Base-by-base conservation (phyloP, 2,329 filamentous ascomycete species). In the Trichoderma oligosporum region DNA sequence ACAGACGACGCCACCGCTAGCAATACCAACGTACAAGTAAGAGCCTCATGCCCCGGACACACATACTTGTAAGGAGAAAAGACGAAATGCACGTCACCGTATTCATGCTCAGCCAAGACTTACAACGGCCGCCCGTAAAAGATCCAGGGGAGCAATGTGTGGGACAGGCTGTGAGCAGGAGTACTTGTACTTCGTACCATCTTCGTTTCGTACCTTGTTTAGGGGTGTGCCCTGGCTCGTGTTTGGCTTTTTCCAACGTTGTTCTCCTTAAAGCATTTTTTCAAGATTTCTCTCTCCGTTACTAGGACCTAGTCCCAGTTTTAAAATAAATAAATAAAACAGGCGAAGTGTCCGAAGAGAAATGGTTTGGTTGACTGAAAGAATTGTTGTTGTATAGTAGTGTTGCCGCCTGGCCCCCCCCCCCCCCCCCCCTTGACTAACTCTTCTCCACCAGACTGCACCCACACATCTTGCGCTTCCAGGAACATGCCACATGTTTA, bases 21-120 rank as follows among this genome's bases (percentile, higher is more conserved):
- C 51, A 54, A 18, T 53, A 36, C 51, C 51, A 39, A 54, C 44
- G 39, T n/a, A n/a, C n/a, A n/a, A n/a, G 51, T 38, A 20, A 27
- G 51, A 54, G 51, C 51, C 51, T 54, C 29, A 54, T 54, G 51
- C 51, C 51, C 36, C 38, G 49, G 51, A 35, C 27, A 33, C n/a
- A n/a, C n/a, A n/a, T n/a, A n/a, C n/a, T n/a, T 49, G 33, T 20
- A 29, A 14, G 39, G 46, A 31, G 12, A 7, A 22, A 46, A 11
- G 16, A 27, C 33, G 42, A 18, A 46, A 56, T 56, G 52, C 52
- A 56, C 52, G 52, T 56, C 52, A 47, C 38, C 36, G 22, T 31
- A 7, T 39, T 46, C 41, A 39, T 31, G 42, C 36, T 56, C 42
- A 33, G 38, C 33, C 42, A 31, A 39, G 41, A 42, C 35, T 38